Base-by-base conservation (phyloP, 2,329 filamentous ascomycete genomes). In the Cladosporium austrohemisphaericum region DNA sequence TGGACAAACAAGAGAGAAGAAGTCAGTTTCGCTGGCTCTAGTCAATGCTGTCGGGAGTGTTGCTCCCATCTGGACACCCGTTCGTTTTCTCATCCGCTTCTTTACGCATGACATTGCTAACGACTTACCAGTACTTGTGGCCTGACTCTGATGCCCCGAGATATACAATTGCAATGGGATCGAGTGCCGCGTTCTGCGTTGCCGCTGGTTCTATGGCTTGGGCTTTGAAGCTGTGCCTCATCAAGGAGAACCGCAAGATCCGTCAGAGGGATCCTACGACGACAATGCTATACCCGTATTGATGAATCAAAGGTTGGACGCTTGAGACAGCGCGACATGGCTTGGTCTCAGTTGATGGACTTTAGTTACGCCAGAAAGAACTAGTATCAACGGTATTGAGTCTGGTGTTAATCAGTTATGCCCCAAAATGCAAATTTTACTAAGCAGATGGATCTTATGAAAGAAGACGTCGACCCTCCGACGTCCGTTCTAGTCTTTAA, bases 31-130 rank as follows among this genome's bases (percentile, higher is more conserved):
- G 1, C 58, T 76, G 8, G 72, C 71, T 8, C 73, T 77, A 60
- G 74, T 74, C 4, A 76, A 74, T n/a, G 73, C 73, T 1, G 67
- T 72, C 20, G 71, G 70, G 25, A 73, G 72, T 54, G 71, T 72
- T 13, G 70, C 68, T 3, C 75, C 74, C 67, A 71, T 35, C 38
- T 72, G 1, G 68, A 66, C 0, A 71, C 66, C 7, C 62, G 72
- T 18, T 67, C 62, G 47, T 68, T 63, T n/a, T n/a, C n/a, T n/a
- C n/a, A n/a, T n/a, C n/a, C n/a, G 62, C 72, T 18, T 67, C 63
- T 45, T 67, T 63, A 1, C 69, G 69, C 1, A 54, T 64, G 60
- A 28, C 74, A 74, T 0, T 62, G 71, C 14, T 77, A 75, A 65
- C 62, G 1, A 70, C 67, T 8, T 71, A 69, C 2, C 73, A 76